Percentiles rank a stretch among this genome's conserved stretches.
Conservation (phyloP, 2,329 filamentous ascomycete species). For the Aspergillus oerlinghausenensis region DNA sequence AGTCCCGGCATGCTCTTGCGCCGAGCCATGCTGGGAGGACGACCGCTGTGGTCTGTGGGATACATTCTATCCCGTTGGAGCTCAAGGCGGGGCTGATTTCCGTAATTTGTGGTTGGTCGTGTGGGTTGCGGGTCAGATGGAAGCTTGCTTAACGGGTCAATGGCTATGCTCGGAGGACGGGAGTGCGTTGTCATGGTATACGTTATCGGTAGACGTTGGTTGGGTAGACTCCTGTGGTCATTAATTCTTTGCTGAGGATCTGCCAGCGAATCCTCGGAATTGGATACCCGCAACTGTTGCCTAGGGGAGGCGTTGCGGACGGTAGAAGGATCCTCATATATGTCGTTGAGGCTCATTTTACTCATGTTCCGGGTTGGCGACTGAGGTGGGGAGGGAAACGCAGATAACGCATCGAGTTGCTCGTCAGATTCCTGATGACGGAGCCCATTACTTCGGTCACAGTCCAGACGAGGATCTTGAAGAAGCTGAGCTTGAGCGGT, state of each 20-base stretch:
- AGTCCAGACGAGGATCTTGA: constrained; percentile 15
- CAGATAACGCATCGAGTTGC: constrained; percentile 14
- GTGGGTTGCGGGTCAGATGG: constrained; percentile 5
- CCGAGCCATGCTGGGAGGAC: constrained; percentile 17
- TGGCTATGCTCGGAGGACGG: constrained; percentile 19
- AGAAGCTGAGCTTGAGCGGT: constrained; percentile 9
- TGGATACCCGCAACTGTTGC: constrained; percentile 23
- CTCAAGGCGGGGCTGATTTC: constrained; percentile 1
- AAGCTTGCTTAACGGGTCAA: constrained; percentile 2
- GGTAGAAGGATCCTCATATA: constrained; percentile 14
- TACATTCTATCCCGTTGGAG: constrained; percentile 13
- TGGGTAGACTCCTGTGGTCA: neutral
- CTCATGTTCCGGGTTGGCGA: constrained; percentile 26
- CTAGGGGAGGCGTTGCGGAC: constrained; percentile 12
- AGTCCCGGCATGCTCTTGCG: constrained; percentile 33
- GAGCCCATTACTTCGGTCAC: constrained; percentile 10
- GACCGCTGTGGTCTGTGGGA: constrained; percentile 1
- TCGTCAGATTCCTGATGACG: constrained; percentile 3
- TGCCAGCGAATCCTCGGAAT: constrained; percentile 26
- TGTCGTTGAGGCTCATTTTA: constrained; percentile 19
- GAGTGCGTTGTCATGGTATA: constrained; percentile 11
- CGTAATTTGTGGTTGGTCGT: neutral
- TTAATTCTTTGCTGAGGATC: neutral
- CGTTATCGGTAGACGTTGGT: constrained; percentile 13
- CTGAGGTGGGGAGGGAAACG: constrained; percentile 28